These are phyloP conservation scores for Wallacemonas collosoma DNA, from an alignment of 208 protist species.

Conservation along the genomic window DNA sequence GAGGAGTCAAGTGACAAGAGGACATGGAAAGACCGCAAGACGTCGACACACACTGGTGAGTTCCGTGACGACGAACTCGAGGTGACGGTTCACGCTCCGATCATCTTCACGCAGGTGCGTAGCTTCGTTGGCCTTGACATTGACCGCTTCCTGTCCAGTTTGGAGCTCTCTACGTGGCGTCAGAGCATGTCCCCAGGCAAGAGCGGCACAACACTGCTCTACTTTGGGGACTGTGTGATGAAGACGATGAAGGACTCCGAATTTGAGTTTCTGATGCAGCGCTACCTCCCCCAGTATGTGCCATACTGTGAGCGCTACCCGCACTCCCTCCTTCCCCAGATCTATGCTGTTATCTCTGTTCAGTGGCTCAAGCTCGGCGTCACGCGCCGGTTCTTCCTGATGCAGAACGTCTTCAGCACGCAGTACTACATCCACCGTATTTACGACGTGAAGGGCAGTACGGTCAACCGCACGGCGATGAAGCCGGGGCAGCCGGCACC, in stretches of 20 bases:
- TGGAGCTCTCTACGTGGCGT: constrained; percentile 58
- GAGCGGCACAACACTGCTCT: constrained; percentile 83
- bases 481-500: constrained; percentile 53
- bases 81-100: constrained; percentile 70
- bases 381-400: constrained; percentile 85
- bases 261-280: constrained; percentile 64
- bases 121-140: constrained; percentile 64
- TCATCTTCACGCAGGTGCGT: constrained; percentile 83
- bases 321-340: constrained; percentile 83
- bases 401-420: constrained; percentile 93
- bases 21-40: constrained; percentile 13
- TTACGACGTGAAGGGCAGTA: constrained; percentile 93
- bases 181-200: constrained; percentile 84
- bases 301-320: constrained; percentile 82
- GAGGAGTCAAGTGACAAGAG: not conserved
- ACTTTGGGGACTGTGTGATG: constrained; percentile 90
- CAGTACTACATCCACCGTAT: constrained; percentile 88
- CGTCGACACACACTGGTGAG: constrained; percentile 20
- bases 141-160: constrained; percentile 42
- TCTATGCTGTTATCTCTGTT: constrained; percentile 83
- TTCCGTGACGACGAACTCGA: constrained; percentile 70
- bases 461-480: constrained; percentile 66
- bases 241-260: constrained; percentile 87
- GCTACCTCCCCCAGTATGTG: constrained; percentile 75
- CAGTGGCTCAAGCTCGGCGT: constrained; percentile 51